Evolutionary conservation across 441 rosid genomes (phyloP).

Genomic region (Kokia cookei): DNA sequence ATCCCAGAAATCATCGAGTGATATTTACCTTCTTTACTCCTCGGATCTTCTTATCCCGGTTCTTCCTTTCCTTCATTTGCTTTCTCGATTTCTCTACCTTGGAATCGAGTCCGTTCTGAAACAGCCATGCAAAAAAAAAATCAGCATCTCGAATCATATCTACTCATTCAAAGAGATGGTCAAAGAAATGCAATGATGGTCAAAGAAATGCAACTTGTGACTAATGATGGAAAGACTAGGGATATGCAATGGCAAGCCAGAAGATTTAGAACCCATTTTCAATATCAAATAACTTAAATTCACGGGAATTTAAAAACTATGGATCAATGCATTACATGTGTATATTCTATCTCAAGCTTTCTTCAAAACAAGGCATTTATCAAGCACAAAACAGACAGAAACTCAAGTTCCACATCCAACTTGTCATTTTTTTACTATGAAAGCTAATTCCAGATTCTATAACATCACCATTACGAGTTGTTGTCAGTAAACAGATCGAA

Average conservation of each 20-base stretch:
- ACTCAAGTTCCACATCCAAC: neutral
- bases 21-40: slow-evolving; percentile 76
- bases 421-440: too few relatives aligned
- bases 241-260: neutral
- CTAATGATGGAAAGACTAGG: neutral
- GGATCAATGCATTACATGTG: neutral
- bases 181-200: neutral
- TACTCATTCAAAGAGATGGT: neutral
- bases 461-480: neutral
- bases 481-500: neutral
- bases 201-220: neutral
- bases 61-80: slow-evolving; percentile 87
- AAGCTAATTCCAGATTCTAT: neutral
- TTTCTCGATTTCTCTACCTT: slow-evolving; percentile 86
- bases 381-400: neutral
- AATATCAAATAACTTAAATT: neutral
- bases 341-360: neutral
- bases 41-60: slow-evolving; percentile 77
- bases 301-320: too few relatives aligned
- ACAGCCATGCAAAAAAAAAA: neutral
- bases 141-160: neutral
- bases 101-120: slow-evolving; percentile 78
- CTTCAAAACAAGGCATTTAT: neutral
- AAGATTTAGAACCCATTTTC: neutral
- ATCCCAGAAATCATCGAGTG: neutral